Percentiles rank a stretch among this genome's conserved stretches.
Evolutionary conservation across 2,329 filamentous ascomycete genomes (phyloP).

Genomic region (Colletotrichum sp.): DNA sequence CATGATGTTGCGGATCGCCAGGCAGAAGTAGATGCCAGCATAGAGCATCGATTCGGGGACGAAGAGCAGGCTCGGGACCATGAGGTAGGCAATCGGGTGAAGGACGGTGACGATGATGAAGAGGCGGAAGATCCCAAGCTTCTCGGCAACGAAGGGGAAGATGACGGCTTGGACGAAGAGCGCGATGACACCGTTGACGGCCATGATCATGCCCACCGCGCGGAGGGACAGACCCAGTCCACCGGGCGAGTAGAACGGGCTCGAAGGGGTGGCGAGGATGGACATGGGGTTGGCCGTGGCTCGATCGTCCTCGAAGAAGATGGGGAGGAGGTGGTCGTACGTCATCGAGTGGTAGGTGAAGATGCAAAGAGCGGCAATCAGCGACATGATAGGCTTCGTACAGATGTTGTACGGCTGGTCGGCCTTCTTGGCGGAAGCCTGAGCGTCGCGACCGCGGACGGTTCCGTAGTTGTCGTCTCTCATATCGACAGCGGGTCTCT

Average conservation of each 20-base stretch:
- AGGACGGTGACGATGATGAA: slow-evolving; percentile 63
- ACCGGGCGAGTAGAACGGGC: slow-evolving; percentile 61
- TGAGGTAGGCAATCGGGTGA: slow-evolving; percentile 65
- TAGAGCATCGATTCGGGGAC: slow-evolving; percentile 57
- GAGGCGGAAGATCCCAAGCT: slow-evolving; percentile 62
- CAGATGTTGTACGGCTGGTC: slow-evolving; percentile 46
- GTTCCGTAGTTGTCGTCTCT: slow-evolving; percentile 83
- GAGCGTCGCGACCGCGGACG: slow-evolving; percentile 52
- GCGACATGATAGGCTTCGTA: slow-evolving; percentile 70
- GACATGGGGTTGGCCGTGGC: slow-evolving; percentile 40
- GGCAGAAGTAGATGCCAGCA: slow-evolving; percentile 62
- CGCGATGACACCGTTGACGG: slow-evolving; percentile 62
- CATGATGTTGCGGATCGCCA: slow-evolving; percentile 63
- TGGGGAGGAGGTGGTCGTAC: slow-evolving; percentile 89
- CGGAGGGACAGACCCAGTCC: slow-evolving; percentile 68
- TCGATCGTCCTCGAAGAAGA: slow-evolving; percentile 85
- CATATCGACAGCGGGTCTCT: slow-evolving; percentile 74
- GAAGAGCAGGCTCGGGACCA: slow-evolving; percentile 63
- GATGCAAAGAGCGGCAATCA: slow-evolving; percentile 83
- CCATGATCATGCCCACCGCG: slow-evolving; percentile 66
- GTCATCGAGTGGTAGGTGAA: slow-evolving; percentile 97
- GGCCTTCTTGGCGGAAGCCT: slow-evolving; percentile 33
- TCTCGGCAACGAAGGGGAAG: slow-evolving; percentile 65
- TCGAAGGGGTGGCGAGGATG: slow-evolving; percentile 35
- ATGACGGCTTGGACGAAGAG: slow-evolving; percentile 64